Evolutionary conservation across 306 rosid genomes (phyloP).

Genomic region (Canavalia ensiformis): DNA sequence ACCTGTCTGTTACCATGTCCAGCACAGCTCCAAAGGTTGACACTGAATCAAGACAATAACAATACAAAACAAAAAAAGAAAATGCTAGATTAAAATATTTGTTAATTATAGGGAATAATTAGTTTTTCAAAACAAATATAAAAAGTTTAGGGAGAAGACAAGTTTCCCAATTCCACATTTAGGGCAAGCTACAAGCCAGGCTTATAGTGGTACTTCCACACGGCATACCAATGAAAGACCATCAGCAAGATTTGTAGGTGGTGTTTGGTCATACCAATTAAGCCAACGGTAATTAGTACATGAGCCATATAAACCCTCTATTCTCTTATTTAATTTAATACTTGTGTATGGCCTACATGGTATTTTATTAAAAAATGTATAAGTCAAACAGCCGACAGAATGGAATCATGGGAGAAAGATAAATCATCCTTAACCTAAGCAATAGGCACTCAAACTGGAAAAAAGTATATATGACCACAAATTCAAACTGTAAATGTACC

Average conservation of each 20-base stretch:
- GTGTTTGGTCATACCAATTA: slow-evolving; percentile 33
- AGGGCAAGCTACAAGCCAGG: slow-evolving; percentile 24
- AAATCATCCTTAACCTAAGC: slow-evolving; percentile 28
- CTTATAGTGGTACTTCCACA: slow-evolving; percentile 27
- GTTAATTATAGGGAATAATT: slow-evolving; percentile 22
- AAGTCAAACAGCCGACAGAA: slow-evolving; percentile 40
- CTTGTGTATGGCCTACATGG: not conserved
- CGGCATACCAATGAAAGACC: slow-evolving; percentile 6
- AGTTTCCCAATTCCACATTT: slow-evolving; percentile 28
- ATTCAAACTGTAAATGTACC: slow-evolving; percentile 5
- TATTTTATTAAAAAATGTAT: slow-evolving; percentile 26
- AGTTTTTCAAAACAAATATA: not conserved
- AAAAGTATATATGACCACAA: slow-evolving; percentile 8
- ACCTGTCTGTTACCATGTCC: slow-evolving; percentile 99
- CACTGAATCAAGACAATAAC: slow-evolving; percentile 66
- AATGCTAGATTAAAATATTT: slow-evolving; percentile 28
- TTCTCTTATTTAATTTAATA: slow-evolving; percentile 14
- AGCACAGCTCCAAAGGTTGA: slow-evolving; percentile 98
- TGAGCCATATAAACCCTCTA: slow-evolving; percentile 31
- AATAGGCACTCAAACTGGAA: slow-evolving; percentile 32
- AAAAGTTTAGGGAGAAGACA: not conserved
- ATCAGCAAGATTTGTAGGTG: not conserved
- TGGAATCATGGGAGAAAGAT: slow-evolving; percentile 28
- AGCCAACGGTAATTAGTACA: slow-evolving; percentile 40
- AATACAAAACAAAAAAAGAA: slow-evolving; percentile 19